Base-by-base conservation (phyloP, 1,284 basidiomycete species). In the Mycena sp. region DNA sequence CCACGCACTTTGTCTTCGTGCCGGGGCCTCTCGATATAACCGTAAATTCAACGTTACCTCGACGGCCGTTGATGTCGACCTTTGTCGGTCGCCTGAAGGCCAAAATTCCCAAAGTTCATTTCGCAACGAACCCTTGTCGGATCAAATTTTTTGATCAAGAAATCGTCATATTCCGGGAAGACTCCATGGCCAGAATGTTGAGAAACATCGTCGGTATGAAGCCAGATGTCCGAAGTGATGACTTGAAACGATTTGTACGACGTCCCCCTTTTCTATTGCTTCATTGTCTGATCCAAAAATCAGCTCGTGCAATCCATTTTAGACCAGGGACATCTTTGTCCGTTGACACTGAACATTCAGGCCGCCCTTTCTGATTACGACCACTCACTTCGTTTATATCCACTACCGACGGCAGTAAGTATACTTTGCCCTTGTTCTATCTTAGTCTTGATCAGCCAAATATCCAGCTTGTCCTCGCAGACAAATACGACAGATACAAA, bases 71-170 rank as follows among this genome's bases (percentile, higher is more conserved):
- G 17, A 86, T 98, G 3, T 86, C 89, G 0, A 85, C 87, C 3
- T 89, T 98, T 69, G 84, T 88, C 0, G 78, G 86, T 9, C 87
- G 90, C 38, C 79, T 98, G 21, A 87, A 84, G 66, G 79, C 85
- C 1, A 89, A 89, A 68, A 76, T 98, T 25, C 91, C 94, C 0
- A 91, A 92, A 70, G 83, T 89, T 1, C 87, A 92, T 70, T 92
- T 99, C 71, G 90, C 89, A 0, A 93, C 90, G 49, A 99, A 99
- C 75, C 98, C 98, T 1, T 98, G 95, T 76, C 89, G 98, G 7
- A 87, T 99, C 71, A 93, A 93, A 69, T 99, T 98, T 77, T 98
- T 97, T 74, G 90, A 93, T 29, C 96, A 99, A 73, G 98, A 99
- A 77, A 89, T 99, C 45, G 96, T 99, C 38, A 81, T 99, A 23